A percentile compares a stretch with the other conserved stretches of the same genome.
Conservation (phyloP, 495 filamentous ascomycete genomes). For the Penicillium pancosmium region DNA sequence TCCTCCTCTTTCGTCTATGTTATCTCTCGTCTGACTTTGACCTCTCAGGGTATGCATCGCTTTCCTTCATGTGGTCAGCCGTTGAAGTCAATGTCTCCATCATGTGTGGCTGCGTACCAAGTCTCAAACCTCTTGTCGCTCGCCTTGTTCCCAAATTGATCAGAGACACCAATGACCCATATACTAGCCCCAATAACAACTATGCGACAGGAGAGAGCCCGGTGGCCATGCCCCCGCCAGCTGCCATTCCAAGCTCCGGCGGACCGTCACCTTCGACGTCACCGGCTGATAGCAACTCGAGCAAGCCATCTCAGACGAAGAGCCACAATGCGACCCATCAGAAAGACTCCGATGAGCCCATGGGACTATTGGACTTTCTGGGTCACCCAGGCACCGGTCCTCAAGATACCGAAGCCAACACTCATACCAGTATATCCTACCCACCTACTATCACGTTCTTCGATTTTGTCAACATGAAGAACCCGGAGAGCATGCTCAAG, state of each 20-base stretch:
- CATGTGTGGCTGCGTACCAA: slow-evolving; percentile 85
- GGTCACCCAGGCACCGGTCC: slow-evolving; percentile 25
- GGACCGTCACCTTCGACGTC: slow-evolving; percentile 7
- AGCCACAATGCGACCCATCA: slow-evolving; percentile 16
- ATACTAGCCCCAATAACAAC: slow-evolving; percentile 16
- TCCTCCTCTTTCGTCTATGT: background rate
- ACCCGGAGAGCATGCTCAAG: slow-evolving; percentile 75
- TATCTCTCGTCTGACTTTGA: background rate
- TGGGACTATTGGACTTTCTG: slow-evolving; percentile 42
- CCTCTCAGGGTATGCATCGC: slow-evolving; percentile 67
- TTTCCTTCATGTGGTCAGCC: slow-evolving; percentile 90
- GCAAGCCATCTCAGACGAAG: slow-evolving; percentile 19
- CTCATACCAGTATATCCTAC: slow-evolving; percentile 36
- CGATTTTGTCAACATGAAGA: slow-evolving; percentile 82
- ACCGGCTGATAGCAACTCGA: slow-evolving; percentile 17
- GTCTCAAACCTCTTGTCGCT: slow-evolving; percentile 81
- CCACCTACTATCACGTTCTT: slow-evolving; percentile 58
- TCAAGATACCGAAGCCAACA: slow-evolving; percentile 36
- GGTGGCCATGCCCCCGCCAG: slow-evolving; percentile 16
- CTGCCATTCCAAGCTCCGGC: slow-evolving; percentile 6
- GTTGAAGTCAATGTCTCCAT: slow-evolving; percentile 90
- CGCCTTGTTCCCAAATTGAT: slow-evolving; percentile 75
- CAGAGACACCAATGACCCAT: slow-evolving; percentile 47
- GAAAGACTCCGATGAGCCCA: slow-evolving; percentile 17
- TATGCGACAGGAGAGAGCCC: slow-evolving; percentile 23